Base-by-base conservation (phyloP, 2,329 filamentous ascomycete genomes). In the Blastomyces percursus region DNA sequence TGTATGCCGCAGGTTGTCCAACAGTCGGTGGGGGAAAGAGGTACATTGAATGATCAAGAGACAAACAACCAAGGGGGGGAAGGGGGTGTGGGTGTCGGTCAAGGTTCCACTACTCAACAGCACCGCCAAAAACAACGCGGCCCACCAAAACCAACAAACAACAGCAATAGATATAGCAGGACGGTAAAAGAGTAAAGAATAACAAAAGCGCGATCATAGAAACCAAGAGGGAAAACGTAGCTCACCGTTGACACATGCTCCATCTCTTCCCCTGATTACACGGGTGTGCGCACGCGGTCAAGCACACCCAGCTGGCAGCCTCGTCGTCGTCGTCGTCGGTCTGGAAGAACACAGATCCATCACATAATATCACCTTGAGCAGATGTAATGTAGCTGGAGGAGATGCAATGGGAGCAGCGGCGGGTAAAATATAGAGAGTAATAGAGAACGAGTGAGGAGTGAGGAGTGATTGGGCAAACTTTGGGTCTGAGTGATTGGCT, bases 171-270 rank as follows among this genome's bases (percentile, higher is more conserved):
- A 42, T 24, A 27, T 32, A 44, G 48, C 5, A 38, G 19, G 21
- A 14, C 7, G 51, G 16, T 4, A 30, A 4, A 44, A 40, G 16
- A 3, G 27, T 32, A 3, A 38, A 35, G 44, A 32, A 35, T 50
- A 35, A 16, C 38, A 32, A 58, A 48, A 24, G 50, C 16, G 52
- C 30, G 35, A 32, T 38, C 21, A 21, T 21, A 46, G 35, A 38
- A 12, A 30, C 27, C 35, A 38, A 60, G 21, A 38, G 38, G 57
- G 38, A 27, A 56, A 63, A 52, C n/a, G 30, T 9, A 56, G 59
- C 71, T 71, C 66, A 73, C 72, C 59, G 70, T 70, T 63, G 71
- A 69, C 63, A 72, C 66, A 70, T 71, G 70, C 66, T 73, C 70
- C 69, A 71, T 71, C 55, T 61, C 62, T 52, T 42, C 48, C 44